Evolutionary conservation across 805 yeast genomes (phyloP).

Genomic region (Candida maris): DNA sequence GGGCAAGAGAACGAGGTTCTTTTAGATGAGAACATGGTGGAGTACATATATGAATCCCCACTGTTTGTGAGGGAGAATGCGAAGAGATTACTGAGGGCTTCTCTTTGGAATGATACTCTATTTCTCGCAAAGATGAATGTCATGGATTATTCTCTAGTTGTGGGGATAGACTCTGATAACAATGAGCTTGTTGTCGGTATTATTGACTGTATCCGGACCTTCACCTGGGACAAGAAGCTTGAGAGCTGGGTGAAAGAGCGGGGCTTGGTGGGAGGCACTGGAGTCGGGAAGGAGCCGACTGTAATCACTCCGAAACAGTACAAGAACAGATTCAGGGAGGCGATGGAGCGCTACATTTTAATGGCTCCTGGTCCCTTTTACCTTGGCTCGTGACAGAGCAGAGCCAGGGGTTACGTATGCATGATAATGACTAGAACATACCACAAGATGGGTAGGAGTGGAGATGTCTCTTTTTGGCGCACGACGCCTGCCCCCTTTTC

Average conservation of each 20-base stretch:
- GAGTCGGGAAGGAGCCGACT: slow-evolving; percentile 89
- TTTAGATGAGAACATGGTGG: slow-evolving; percentile 97
- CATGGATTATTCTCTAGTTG: slow-evolving; percentile 95
- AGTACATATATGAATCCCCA: slow-evolving; percentile 94
- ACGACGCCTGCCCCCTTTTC: too few species aligned
- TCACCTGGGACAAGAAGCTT: slow-evolving; percentile 97
- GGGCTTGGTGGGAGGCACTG: slow-evolving; percentile 74
- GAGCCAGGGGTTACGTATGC: too few species aligned
- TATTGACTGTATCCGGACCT: slow-evolving; percentile 89
- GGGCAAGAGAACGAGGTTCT: slow-evolving; percentile 93
- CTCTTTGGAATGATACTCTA: slow-evolving; percentile 91
- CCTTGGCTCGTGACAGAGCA: slow-evolving; percentile 21
- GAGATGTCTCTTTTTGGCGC: too few species aligned
- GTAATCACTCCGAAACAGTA: slow-evolving; percentile 97
- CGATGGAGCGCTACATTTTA: slow-evolving; percentile 92
- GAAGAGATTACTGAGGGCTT: slow-evolving; percentile 78
- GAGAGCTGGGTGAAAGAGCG: slow-evolving; percentile 99
- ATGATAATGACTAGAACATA: too few species aligned
- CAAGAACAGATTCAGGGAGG: slow-evolving; percentile 89
- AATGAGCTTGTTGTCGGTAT: slow-evolving; percentile 85
- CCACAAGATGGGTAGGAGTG: too few species aligned
- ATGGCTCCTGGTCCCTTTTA: slow-evolving; percentile 77
- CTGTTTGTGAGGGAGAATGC: slow-evolving; percentile 90
- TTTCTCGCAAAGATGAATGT: slow-evolving; percentile 96
- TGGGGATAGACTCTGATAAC: slow-evolving; percentile 77